phyloP scores from a whole-genome alignment of 306 rosid species.

The Vigna hirtella region DNA sequence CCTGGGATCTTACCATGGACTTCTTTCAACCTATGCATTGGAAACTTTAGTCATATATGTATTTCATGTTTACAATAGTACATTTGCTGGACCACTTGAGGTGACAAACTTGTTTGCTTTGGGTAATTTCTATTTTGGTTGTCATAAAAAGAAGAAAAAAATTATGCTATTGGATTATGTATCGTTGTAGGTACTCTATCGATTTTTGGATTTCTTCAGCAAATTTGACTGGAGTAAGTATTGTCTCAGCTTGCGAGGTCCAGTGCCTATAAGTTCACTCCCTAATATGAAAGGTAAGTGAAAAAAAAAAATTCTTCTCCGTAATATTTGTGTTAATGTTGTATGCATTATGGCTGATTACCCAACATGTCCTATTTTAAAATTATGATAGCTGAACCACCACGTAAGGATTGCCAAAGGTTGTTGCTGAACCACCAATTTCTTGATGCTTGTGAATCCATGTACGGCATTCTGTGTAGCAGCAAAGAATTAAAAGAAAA shows the following conservation, averaged over 20 bases:
- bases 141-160: background rate
- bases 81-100: conserved; percentile 91
- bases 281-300: conserved; percentile 75
- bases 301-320: conserved; percentile 15
- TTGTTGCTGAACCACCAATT: conserved; percentile 62
- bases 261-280: conserved; percentile 71
- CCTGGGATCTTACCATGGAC: conserved; percentile 88
- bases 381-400: conserved; percentile 70
- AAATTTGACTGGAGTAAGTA: conserved; percentile 91
- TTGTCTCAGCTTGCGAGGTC: conserved; percentile 88
- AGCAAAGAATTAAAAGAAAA: conserved; percentile 57
- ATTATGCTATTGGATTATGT: background rate
- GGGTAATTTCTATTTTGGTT: background rate
- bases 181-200: conserved; percentile 69
- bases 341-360: conserved; percentile 5
- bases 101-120: conserved; percentile 49
- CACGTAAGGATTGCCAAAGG: conserved; percentile 62
- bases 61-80: conserved; percentile 66
- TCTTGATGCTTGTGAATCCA: conserved; percentile 57
- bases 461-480: conserved; percentile 61
- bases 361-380: background rate
- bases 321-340: background rate
- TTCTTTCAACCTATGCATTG: conserved; percentile 83
- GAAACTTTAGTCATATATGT: conserved; percentile 83
- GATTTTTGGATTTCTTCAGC: conserved; percentile 83